These are phyloP conservation scores for Boletus sp. DNA, from an alignment of 1,284 basidiomycete genomes.

Conservation along the genomic window DNA sequence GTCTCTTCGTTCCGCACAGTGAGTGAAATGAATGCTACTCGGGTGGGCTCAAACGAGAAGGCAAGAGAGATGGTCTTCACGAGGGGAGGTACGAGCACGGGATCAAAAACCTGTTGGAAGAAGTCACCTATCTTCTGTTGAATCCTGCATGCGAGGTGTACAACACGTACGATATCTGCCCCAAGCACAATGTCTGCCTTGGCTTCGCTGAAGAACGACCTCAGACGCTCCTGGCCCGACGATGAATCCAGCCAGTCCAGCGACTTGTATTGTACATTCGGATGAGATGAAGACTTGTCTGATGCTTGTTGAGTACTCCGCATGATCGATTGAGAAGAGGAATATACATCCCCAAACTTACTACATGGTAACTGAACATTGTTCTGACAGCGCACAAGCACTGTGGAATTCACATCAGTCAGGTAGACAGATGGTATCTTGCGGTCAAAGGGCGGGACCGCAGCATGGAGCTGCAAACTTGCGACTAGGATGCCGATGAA, in stretches of 20 bases:
- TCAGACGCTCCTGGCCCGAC: slow-evolving; percentile 26
- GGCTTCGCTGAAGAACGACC: slow-evolving; percentile 36
- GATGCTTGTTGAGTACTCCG: not conserved
- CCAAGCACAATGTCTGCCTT: slow-evolving; percentile 59
- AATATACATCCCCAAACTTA: slow-evolving; percentile 33
- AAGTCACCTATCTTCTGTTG: not conserved
- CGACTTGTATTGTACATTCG: slow-evolving; percentile 38
- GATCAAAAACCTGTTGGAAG: slow-evolving; percentile 60
- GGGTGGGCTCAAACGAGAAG: slow-evolving; percentile 31
- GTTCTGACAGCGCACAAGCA: slow-evolving; percentile 54
- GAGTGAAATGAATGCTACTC: slow-evolving; percentile 52
- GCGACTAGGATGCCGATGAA: slow-evolving; percentile 64
- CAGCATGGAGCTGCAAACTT: slow-evolving; percentile 42
- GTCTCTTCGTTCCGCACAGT: slow-evolving; percentile 51
- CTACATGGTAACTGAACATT: slow-evolving; percentile 64
- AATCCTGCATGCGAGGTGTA: not conserved
- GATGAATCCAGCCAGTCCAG: slow-evolving; percentile 66
- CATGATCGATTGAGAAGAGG: not conserved
- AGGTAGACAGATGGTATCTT: slow-evolving; percentile 41
- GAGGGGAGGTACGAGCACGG: slow-evolving; percentile 55
- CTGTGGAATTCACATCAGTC: slow-evolving; percentile 63
- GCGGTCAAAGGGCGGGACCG: slow-evolving; percentile 13
- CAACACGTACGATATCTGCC: slow-evolving; percentile 57
- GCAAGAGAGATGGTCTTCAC: slow-evolving; percentile 48
- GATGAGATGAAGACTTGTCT: slow-evolving; percentile 54